Percentiles rank a stretch among this genome's conserved stretches.
Evolutionary conservation across 2,329 filamentous ascomycete species (phyloP).

Genomic region (Alternaria tenuissima): DNA sequence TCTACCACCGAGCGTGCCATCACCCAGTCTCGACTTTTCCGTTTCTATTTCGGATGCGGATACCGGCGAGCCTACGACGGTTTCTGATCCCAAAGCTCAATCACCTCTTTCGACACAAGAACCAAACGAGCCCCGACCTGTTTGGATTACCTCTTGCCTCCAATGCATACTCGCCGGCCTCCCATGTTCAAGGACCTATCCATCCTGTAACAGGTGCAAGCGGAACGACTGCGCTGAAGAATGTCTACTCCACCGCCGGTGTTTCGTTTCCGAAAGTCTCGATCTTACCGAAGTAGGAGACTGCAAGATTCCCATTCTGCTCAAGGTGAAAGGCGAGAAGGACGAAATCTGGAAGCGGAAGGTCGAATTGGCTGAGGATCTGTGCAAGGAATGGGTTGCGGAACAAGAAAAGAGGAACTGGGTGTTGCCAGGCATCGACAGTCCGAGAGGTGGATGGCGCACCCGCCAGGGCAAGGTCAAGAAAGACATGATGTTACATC

Average conservation of each 20-base stretch:
- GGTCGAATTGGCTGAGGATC: slow-evolving; percentile 11
- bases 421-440: slow-evolving; percentile 29
- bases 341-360: slow-evolving; percentile 27
- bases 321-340: slow-evolving; percentile 28
- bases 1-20: neutral
- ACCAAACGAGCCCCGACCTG: slow-evolving; percentile 14
- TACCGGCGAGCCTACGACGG: neutral
- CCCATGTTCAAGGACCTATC: slow-evolving; percentile 40
- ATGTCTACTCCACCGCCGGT: slow-evolving; percentile 38
- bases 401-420: slow-evolving; percentile 36
- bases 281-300: neutral
- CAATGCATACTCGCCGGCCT: slow-evolving; percentile 39
- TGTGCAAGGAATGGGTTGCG: slow-evolving; percentile 21
- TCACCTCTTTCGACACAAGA: neutral
- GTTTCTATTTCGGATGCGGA: neutral
- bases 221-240: slow-evolving; percentile 21
- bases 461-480: neutral
- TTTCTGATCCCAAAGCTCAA: neutral
- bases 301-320: slow-evolving; percentile 24
- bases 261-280: slow-evolving; percentile 22
- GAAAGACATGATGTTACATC: neutral
- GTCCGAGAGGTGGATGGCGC: slow-evolving; percentile 12
- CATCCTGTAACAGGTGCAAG: slow-evolving; percentile 39
- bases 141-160: slow-evolving; percentile 39
- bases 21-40: neutral